phyloP scores from a whole-genome alignment of 495 filamentous ascomycete species.

The Aspergillus funiculosus region DNA sequence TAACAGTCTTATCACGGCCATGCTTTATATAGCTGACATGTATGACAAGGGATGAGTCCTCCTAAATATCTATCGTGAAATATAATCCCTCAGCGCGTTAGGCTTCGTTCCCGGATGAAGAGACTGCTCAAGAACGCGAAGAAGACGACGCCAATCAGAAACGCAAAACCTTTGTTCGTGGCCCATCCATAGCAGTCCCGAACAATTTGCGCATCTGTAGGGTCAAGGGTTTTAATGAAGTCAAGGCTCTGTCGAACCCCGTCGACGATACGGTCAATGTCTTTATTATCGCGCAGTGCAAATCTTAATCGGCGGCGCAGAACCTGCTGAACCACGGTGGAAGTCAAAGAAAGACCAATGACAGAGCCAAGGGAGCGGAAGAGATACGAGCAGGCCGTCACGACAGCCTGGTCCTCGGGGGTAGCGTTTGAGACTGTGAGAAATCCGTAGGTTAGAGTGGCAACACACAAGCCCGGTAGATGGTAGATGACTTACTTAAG shows the following conservation, averaged over 20 bases:
- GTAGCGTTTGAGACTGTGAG: slow-evolving; percentile 62
- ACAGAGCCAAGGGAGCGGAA: slow-evolving; percentile 81
- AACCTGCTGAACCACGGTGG: slow-evolving; percentile 68
- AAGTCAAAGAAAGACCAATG: slow-evolving; percentile 62
- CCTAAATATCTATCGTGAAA: too few species aligned
- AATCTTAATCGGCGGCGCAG: slow-evolving; percentile 54
- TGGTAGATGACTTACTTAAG: slow-evolving; percentile 43
- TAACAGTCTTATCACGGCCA: too few species aligned
- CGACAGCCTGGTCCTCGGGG: slow-evolving; percentile 65
- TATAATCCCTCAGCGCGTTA: slow-evolving; percentile 34
- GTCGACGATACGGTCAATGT: slow-evolving; percentile 65
- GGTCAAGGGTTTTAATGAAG: slow-evolving; percentile 63
- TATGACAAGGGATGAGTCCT: too few species aligned
- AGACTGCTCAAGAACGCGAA: slow-evolving; percentile 43
- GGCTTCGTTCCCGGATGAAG: slow-evolving; percentile 40
- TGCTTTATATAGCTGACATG: too few species aligned
- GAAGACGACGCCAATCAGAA: slow-evolving; percentile 40
- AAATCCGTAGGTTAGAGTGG: slow-evolving; percentile 9
- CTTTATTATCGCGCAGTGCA: slow-evolving; percentile 48
- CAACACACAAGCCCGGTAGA: not conserved
- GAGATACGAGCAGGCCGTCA: slow-evolving; percentile 79
- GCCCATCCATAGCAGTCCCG: slow-evolving; percentile 59
- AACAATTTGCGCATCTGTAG: slow-evolving; percentile 55
- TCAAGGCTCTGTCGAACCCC: slow-evolving; percentile 68
- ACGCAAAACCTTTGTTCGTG: slow-evolving; percentile 43